Evolutionary conservation across 176 grass and related monocot species (phyloP).

Genomic region (Echinochloa phyllopogon): DNA sequence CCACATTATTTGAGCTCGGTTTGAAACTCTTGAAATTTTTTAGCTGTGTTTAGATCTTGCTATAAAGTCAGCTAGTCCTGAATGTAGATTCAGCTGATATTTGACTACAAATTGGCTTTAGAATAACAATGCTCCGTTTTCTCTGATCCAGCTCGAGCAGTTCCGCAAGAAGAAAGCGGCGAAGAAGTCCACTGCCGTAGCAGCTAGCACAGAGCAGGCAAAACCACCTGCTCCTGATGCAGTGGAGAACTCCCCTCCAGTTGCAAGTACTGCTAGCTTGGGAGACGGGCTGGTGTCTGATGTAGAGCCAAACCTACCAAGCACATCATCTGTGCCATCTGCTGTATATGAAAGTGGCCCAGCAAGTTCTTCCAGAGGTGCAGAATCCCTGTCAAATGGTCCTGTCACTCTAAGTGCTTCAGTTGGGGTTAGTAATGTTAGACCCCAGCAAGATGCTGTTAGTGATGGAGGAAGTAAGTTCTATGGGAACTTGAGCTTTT

Average conservation of each 20-base stretch:
- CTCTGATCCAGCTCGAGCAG: constrained; percentile 85
- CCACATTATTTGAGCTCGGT: background rate
- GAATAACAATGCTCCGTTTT: constrained; percentile 41
- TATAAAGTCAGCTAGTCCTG: background rate
- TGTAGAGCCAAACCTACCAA: constrained; percentile 29
- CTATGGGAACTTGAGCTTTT: constrained; percentile 60
- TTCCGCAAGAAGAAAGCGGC: constrained; percentile 88
- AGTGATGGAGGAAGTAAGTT: constrained; percentile 51
- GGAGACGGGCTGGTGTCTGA: constrained; percentile 43
- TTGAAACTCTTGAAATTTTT: constrained; percentile 16
- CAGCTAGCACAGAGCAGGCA: constrained; percentile 42
- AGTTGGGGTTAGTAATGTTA: constrained; percentile 38
- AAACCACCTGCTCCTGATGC: constrained; percentile 37
- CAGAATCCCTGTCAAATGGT: constrained; percentile 36
- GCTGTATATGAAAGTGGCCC: constrained; percentile 44
- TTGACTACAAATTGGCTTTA: constrained; percentile 18
- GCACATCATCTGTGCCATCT: constrained; percentile 32
- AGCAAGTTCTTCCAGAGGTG: constrained; percentile 37
- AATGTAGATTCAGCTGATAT: background rate
- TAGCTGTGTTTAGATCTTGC: constrained; percentile 5
- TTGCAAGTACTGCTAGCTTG: constrained; percentile 8
- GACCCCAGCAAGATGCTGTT: constrained; percentile 35
- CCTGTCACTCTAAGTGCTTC: constrained; percentile 23
- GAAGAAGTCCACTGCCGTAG: constrained; percentile 52
- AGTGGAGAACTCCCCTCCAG: constrained; percentile 51